Evolutionary conservation across 176 grass and related monocot species (phyloP).

Genomic region (Alopecurus myosuroides): DNA sequence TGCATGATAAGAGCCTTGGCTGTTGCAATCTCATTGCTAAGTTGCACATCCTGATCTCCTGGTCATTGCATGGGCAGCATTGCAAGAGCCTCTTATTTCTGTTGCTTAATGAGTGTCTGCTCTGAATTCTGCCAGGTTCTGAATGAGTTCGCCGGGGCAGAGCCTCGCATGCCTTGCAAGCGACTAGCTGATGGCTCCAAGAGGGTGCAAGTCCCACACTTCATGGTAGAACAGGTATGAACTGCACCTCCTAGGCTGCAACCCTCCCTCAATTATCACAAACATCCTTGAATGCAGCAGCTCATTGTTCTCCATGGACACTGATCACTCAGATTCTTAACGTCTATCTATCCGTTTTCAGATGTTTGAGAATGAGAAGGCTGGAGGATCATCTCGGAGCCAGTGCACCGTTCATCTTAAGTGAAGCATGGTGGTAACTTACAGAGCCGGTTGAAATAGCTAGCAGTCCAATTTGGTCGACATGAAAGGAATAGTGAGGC

Average conservation of each 20-base stretch:
- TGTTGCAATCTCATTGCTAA: background rate
- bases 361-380: conserved; percentile 40
- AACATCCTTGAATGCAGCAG: background rate
- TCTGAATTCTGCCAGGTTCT: conserved; percentile 44
- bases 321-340: background rate
- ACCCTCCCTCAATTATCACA: background rate
- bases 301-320: background rate
- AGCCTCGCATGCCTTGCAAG: conserved; percentile 48
- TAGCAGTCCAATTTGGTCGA: background rate
- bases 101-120: background rate
- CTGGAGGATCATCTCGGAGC: background rate
- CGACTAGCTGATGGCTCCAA: conserved; percentile 78
- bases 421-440: background rate
- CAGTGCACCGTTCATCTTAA: conserved; percentile 46
- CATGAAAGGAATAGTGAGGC: background rate
- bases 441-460: background rate
- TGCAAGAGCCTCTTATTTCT: background rate
- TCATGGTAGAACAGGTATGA: conserved; percentile 47
- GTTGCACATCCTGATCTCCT: background rate
- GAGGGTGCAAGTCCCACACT: conserved; percentile 73
- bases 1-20: background rate
- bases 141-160: conserved; percentile 55
- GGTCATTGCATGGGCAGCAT: background rate
- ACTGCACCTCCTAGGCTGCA: background rate
- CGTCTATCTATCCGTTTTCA: background rate